These are phyloP conservation scores for Cynara cardunculus DNA, from an alignment of 129 eudicot species.

Conservation along the genomic window DNA sequence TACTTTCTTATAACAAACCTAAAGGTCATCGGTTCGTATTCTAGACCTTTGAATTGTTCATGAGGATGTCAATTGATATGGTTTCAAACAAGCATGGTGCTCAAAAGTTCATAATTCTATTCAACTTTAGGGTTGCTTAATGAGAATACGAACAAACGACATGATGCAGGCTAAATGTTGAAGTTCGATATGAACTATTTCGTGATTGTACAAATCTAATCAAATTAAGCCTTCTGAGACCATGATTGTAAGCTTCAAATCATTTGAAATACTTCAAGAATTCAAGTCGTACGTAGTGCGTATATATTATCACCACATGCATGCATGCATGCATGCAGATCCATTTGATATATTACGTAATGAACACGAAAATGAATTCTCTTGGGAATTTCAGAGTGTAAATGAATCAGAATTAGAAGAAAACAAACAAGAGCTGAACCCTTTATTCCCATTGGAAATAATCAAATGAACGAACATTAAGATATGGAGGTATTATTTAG, in stretches of 20 bases:
- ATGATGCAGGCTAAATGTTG: too few species aligned
- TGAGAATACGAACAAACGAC: too few species aligned
- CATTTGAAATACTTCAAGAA: background rate
- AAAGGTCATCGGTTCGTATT: too few species aligned
- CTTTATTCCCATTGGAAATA: background rate
- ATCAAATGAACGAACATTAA: slow-evolving; percentile 17
- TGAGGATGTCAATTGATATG: too few species aligned
- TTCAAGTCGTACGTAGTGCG: background rate
- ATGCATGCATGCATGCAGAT: background rate
- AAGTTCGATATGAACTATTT: background rate
- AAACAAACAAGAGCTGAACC: slow-evolving; percentile 10
- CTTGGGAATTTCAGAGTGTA: background rate
- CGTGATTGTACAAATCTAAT: too few species aligned
- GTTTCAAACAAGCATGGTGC: background rate
- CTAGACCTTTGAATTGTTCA: too few species aligned
- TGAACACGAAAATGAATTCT: background rate
- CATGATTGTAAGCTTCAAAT: too few species aligned
- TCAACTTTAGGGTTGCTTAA: background rate
- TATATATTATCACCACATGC: background rate
- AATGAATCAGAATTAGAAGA: background rate
- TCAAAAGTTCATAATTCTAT: too few species aligned
- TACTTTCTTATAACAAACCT: too few species aligned
- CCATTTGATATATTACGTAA: background rate
- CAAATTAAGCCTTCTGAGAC: too few species aligned
- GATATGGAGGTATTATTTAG: slow-evolving; percentile 13